These are phyloP conservation scores for Neonectria neomacrospora DNA, from an alignment of 2,329 filamentous ascomycete genomes.

Conservation along the genomic window DNA sequence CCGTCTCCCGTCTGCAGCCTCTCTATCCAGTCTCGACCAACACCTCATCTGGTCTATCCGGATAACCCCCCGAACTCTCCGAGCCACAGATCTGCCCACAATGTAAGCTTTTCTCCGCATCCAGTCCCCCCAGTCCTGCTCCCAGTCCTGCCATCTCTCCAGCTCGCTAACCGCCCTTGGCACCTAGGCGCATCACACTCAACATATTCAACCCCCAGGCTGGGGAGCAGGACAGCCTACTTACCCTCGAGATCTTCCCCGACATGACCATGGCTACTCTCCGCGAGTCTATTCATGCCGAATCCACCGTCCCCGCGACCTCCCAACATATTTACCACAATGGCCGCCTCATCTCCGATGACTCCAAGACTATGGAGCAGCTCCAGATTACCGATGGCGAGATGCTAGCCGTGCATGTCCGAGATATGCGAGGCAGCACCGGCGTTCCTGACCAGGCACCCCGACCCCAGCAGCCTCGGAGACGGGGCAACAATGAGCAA, in stretches of 20 bases:
- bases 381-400: constrained; percentile 87
- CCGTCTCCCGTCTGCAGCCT: neutral
- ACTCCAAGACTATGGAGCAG: constrained; percentile 83
- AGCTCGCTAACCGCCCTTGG: constrained; percentile 30
- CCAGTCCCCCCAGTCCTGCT: constrained; percentile 8
- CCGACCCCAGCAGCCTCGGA: constrained; percentile 47
- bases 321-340: constrained; percentile 92
- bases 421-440: constrained; percentile 65
- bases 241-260: constrained; percentile 83
- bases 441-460: constrained; percentile 53
- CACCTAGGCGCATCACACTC: constrained; percentile 83
- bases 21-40: neutral
- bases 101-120: constrained; percentile 35
- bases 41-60: neutral
- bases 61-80: constrained; percentile 2
- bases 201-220: constrained; percentile 81
- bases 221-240: constrained; percentile 75
- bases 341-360: constrained; percentile 81
- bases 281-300: constrained; percentile 88
- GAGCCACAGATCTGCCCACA: constrained; percentile 18
- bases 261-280: constrained; percentile 87
- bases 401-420: constrained; percentile 88
- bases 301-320: constrained; percentile 76
- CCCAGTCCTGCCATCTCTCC: constrained; percentile 13
- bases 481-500: constrained; percentile 53